Evolutionary conservation across 108 stramenopile species (phyloP), one percentile per base, ranked within the genome.

Genomic region (Licmophora abbreviata): DNA sequence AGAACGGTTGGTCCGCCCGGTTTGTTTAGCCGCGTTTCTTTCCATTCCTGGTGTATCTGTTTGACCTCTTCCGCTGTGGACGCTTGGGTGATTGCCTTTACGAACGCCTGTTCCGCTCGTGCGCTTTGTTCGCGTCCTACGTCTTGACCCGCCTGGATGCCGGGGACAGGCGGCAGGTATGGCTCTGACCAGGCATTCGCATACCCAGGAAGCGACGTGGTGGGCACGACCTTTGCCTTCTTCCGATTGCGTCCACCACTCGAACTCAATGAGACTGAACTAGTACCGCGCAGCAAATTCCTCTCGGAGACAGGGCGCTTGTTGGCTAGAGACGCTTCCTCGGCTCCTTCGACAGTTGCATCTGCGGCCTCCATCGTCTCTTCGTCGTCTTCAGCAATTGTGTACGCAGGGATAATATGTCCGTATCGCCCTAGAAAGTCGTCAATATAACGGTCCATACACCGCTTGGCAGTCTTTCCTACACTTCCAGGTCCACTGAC

Each of bases 371-470:
- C 49, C 11, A 26, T 36, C 14, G 50, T 54, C 18, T 53, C 47
- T 15, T 52, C 43, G 1, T 50, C 60, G 7, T 63, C 73, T 22
- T 76, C 73, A 4, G 81, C 69, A 53, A 88, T 53, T 1, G 83
- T 87, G 38, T 78, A 84, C 18, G 76, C 77, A 7, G 92, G 92
- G n/a, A 93, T 47, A 57, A 89, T 81, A 41, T 85, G 69, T 11
- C 92, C 92, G 60, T 88, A 88, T 36, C 88, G 67, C 44, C 87
- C 92, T 53, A 93, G 45, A 53, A 73, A 93, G 48, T 87, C 92
- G 53, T 93, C 85, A 35, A 89, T 68, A 53, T 89, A 93, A 29
- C 87, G 73, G 47, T 93, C 88, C 92, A 93, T 93, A 60, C 92
- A 93, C 55, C 76, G 77, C 38, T 81, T 84, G 51, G 86, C 73